Conservation (phyloP, 306 rosid genomes). For the Alnus rubra region DNA sequence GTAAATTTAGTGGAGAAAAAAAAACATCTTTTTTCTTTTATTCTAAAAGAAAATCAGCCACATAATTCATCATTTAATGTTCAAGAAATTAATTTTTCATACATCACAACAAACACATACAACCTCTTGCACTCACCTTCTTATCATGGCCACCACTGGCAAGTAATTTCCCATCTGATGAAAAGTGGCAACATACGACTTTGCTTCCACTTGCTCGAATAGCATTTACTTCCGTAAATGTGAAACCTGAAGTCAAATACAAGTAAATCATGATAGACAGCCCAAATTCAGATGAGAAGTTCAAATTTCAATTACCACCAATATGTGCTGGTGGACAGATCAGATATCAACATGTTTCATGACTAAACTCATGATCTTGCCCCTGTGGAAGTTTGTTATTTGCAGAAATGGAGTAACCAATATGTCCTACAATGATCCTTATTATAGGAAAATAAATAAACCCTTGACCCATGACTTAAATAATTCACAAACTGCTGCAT, state of each 20-base stretch:
- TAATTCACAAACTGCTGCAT: conserved; percentile 6
- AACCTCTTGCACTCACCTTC: conserved; percentile 52
- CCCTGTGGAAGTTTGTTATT: neutral
- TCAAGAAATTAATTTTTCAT: conserved; percentile 10
- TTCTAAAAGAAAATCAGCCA: conserved; percentile 13
- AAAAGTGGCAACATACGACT: conserved; percentile 91
- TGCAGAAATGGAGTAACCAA: neutral
- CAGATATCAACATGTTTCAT: neutral
- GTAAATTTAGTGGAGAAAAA: neutral
- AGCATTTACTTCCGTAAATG: conserved; percentile 69
- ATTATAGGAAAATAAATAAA: neutral
- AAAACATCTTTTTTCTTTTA: neutral
- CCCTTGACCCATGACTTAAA: neutral
- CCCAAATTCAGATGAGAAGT: neutral
- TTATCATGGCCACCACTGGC: conserved; percentile 99
- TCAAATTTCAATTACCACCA: neutral
- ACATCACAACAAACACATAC: neutral
- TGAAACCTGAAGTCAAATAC: conserved; percentile 61
- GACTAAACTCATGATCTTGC: neutral
- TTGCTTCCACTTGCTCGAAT: conserved; percentile 80
- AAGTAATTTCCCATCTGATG: conserved; percentile 94
- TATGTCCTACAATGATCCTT: neutral
- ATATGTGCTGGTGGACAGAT: neutral
- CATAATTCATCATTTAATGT: conserved; percentile 21
- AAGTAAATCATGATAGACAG: conserved; percentile 14